Evolutionary conservation across 2,329 filamentous ascomycete genomes (phyloP).

Genomic region (Penicillium sp.): DNA sequence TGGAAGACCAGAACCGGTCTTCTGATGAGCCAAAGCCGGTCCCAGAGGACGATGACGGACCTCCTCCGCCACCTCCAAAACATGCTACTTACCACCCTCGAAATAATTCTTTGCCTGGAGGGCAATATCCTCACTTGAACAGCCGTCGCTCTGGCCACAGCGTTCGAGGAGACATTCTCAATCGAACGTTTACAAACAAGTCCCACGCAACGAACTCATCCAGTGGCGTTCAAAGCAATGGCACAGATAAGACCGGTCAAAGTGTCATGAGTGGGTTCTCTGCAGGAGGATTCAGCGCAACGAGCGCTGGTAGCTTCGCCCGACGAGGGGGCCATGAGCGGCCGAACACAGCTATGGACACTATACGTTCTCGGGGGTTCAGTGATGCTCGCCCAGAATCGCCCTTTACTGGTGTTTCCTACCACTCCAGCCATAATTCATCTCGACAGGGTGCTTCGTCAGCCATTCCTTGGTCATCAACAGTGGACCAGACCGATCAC

Average conservation of each 20-base stretch:
- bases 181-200: constrained; percentile 83
- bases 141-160: constrained; percentile 66
- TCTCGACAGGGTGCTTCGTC: constrained; percentile 62
- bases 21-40: constrained; percentile 54
- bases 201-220: constrained; percentile 81
- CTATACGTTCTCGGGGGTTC: constrained; percentile 41
- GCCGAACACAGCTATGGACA: constrained; percentile 48
- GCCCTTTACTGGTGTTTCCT: constrained; percentile 75
- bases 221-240: constrained; percentile 67
- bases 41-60: constrained; percentile 51
- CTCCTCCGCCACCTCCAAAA: constrained; percentile 66
- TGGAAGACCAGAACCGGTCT: constrained; percentile 58
- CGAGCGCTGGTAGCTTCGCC: constrained; percentile 90
- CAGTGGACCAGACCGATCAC: constrained; percentile 59
- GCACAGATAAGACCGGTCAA: constrained; percentile 74
- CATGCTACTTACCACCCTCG: constrained; percentile 46
- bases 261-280: constrained; percentile 94
- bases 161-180: constrained; percentile 68
- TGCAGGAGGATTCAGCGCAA: constrained; percentile 87
- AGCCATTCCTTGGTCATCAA: constrained; percentile 60
- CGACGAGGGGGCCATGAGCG: constrained; percentile 57
- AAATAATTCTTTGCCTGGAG: constrained; percentile 45
- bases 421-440: constrained; percentile 80
- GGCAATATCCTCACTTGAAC: constrained; percentile 39
- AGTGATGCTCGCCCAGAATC: constrained; percentile 52